phyloP scores from a whole-genome alignment of 345 rosid genomes.

The Populus ilicifolia region DNA sequence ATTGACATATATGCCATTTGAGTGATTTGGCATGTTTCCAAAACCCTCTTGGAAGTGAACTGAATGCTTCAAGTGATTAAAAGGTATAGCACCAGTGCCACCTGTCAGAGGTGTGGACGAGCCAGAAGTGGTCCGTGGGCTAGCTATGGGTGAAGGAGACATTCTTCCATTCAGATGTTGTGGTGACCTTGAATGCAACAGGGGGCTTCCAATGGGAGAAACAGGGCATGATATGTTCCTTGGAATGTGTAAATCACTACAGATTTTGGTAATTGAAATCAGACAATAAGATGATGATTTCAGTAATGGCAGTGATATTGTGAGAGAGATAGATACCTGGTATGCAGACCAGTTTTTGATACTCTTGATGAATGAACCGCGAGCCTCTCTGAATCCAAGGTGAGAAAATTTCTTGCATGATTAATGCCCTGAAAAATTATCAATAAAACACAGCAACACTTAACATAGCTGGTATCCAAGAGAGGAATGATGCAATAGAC shows the following conservation, averaged over 20 bases:
- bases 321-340: conserved; percentile 11
- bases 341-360: conserved; percentile 8
- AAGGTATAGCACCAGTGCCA: conserved; percentile 40
- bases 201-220: conserved; percentile 29
- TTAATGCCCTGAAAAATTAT: conserved; percentile 6
- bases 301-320: not conserved
- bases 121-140: conserved; percentile 29
- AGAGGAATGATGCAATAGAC: not conserved
- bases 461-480: not conserved
- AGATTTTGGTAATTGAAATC: not conserved
- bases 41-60: conserved; percentile 49
- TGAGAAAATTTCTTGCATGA: conserved; percentile 12
- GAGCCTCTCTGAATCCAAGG: conserved; percentile 24
- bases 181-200: conserved; percentile 26
- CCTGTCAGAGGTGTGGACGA: conserved; percentile 32
- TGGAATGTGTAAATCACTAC: conserved; percentile 16
- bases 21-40: conserved; percentile 40
- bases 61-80: conserved; percentile 49
- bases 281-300: not conserved
- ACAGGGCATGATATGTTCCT: conserved; percentile 23
- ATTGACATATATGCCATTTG: conserved; percentile 38
- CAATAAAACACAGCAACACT: not conserved
- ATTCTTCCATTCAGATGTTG: conserved; percentile 22
- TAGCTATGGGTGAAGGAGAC: conserved; percentile 27
- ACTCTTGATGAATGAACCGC: conserved; percentile 19